Conservation (phyloP, 228 moss, liverwort and hornwort species). For the Sphagnum magellanicum region DNA sequence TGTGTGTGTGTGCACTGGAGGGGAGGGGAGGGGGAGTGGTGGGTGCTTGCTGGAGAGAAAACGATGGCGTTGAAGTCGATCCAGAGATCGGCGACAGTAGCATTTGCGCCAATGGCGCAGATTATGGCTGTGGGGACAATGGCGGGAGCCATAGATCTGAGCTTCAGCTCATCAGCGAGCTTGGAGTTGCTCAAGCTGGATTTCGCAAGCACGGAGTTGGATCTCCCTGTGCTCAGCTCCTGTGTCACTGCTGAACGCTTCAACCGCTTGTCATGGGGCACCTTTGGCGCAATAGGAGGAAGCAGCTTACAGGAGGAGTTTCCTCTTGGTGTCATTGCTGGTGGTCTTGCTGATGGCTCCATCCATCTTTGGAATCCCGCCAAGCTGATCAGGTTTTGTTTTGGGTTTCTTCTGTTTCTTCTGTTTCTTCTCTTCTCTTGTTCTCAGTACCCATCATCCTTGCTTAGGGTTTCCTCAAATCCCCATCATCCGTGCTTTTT, state of each 20-base stretch:
- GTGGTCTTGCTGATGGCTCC: conserved; percentile 86
- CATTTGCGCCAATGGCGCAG: conserved; percentile 89
- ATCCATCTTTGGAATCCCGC: conserved; percentile 94
- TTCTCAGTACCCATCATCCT: too few species aligned
- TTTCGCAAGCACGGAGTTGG: conserved; percentile 66
- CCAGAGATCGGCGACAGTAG: conserved; percentile 88
- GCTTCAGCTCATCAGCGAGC: conserved; percentile 81
- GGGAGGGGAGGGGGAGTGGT: too few species aligned
- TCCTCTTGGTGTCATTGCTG: conserved; percentile 94
- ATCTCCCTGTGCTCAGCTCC: conserved; percentile 72
- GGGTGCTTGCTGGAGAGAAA: too few species aligned
- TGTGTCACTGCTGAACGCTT: conserved; percentile 75
- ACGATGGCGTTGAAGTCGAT: conserved; percentile 85
- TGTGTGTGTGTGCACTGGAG: too few species aligned
- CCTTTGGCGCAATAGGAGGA: conserved; percentile 24
- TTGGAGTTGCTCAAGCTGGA: conserved; percentile 91
- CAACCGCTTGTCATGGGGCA: conserved; percentile 92
- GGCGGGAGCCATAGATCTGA: conserved; percentile 93
- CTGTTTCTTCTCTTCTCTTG: too few species aligned
- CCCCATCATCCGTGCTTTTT: too few species aligned
- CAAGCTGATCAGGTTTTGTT: conserved; percentile 62
- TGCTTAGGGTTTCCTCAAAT: too few species aligned
- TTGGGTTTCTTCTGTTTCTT: not conserved
- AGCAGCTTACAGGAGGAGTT: conserved; percentile 51
- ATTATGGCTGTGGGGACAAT: conserved; percentile 92